Base-by-base conservation (phyloP, 1,284 basidiomycete species). In the Cutaneotrichosporon sp. region DNA sequence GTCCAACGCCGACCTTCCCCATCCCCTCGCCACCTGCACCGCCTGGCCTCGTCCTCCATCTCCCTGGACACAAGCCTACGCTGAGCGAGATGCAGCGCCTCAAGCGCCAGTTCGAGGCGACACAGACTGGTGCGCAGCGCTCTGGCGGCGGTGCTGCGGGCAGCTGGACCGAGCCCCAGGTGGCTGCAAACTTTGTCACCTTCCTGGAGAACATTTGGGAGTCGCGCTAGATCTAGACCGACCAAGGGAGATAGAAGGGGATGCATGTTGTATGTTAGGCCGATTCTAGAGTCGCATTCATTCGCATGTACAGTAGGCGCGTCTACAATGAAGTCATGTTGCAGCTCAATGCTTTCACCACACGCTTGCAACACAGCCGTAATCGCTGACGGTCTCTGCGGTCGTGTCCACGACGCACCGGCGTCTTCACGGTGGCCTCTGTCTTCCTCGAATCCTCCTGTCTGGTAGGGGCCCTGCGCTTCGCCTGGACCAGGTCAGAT, bases 71-170 rank as follows among this genome's bases (percentile, higher is more conserved):
- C 16, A 83, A 82, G 54, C 72, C 94, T 25, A 91, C 91, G 20
- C 82, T 95, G 22, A 87, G 90, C 0, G 91, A 94, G 79, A 81
- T 95, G 58, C 91, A 94, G 74, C 83, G 93, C 27, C 81, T 89
- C 54, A 95, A 95, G 75, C 83, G 93, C 51, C 91, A 94, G 72
- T 97, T 94, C 72, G 89, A 95, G 36, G 86, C 85, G 1, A 84
- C 90, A 42, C 91, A 95, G 76, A 91, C 89, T 72, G 91, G 91
- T 69, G 90, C 90, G n/a, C 88, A 92, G 64, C 89, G 87, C 9
- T 84, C 90, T 5, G 89, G 90, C 20, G 88, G 89, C n/a, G 87
- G 86, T 14, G 90, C 91, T 67, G 89, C 87, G 59, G 89, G 90
- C 0, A 87, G 87, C 66, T 93, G 91, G 89, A 84, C 83, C 56